Percentiles rank a stretch among this genome's conserved stretches.
Evolutionary conservation across 768 basidiomycete species (phyloP).

Genomic region (Coprinellus aureogranulatus): DNA sequence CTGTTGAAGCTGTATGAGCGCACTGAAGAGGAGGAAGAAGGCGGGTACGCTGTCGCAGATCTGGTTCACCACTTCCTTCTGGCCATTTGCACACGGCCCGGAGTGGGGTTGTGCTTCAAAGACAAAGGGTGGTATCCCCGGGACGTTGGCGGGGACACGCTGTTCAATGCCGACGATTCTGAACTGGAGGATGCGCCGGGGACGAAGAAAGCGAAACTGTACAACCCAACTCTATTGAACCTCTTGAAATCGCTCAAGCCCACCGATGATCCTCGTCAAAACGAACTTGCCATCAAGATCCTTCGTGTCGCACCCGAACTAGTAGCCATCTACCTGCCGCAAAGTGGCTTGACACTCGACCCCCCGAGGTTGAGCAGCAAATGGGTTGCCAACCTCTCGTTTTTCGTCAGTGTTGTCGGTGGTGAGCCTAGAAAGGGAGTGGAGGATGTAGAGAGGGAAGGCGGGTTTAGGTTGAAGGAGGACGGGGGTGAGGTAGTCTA

Average conservation of each 20-base stretch:
- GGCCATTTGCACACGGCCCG: conserved; percentile 77
- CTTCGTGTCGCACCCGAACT: conserved; percentile 84
- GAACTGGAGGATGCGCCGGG: conserved; percentile 22
- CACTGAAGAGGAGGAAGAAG: conserved; percentile 42
- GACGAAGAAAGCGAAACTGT: conserved; percentile 42
- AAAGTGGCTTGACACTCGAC: conserved; percentile 69
- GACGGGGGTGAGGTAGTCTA: conserved; percentile 37
- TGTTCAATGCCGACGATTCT: conserved; percentile 35
- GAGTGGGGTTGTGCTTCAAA: conserved; percentile 81
- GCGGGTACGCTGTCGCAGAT: conserved; percentile 65
- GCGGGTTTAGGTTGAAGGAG: conserved; percentile 41
- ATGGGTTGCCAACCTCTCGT: conserved; percentile 89
- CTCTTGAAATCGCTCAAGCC: conserved; percentile 73
- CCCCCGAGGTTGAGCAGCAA: conserved; percentile 76
- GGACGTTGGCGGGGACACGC: conserved; percentile 40
- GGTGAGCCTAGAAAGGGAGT: background rate
- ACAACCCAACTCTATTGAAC: conserved; percentile 82
- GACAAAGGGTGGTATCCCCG: conserved; percentile 91
- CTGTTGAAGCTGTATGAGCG: conserved; percentile 77
- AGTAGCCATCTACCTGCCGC: conserved; percentile 66
- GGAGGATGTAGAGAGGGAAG: background rate
- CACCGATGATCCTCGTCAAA: conserved; percentile 85
- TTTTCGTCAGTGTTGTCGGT: conserved; percentile 76
- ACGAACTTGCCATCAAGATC: conserved; percentile 80
- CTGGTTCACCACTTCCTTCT: conserved; percentile 86